A percentile compares a stretch with the other conserved stretches of the same genome.
Conservation (phyloP, 371 early-diverging fungal species). For the Haplosporangium sp. region DNA sequence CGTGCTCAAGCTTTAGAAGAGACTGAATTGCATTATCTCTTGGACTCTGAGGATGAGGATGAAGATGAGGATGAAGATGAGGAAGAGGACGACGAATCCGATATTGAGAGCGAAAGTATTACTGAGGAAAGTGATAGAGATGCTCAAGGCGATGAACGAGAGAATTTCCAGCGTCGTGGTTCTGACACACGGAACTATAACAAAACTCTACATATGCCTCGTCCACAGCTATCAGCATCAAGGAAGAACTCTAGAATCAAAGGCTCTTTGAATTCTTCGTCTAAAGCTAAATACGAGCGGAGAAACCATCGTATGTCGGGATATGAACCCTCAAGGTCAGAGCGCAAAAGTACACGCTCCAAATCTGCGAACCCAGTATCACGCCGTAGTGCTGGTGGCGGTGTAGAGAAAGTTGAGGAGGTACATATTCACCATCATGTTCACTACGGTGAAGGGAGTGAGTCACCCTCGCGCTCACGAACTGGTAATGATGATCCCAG, state of each 20-base stretch:
- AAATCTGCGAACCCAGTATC: constrained; percentile 10
- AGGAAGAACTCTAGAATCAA: constrained; percentile 2
- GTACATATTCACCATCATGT: constrained; percentile 49
- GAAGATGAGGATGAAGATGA: constrained; percentile 14
- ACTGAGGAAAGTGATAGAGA: neutral
- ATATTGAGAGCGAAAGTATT: constrained; percentile 8
- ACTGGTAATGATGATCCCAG: neutral
- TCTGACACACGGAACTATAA: neutral
- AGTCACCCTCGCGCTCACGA: neutral
- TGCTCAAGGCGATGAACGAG: no score
- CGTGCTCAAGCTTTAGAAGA: constrained; percentile 16
- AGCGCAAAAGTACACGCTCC: neutral
- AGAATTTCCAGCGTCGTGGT: neutral
- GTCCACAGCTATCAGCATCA: neutral
- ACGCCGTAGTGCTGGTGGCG: constrained; percentile 3
- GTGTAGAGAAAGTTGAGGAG: constrained; percentile 32
- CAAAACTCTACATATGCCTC: neutral
- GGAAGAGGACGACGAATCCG: constrained; percentile 6
- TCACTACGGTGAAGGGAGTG: constrained; percentile 28
- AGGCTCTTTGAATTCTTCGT: neutral
- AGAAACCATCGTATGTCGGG: neutral
- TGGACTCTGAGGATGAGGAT: constrained; percentile 26
- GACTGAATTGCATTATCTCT: constrained; percentile 18
- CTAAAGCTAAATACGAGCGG: constrained; percentile 3
- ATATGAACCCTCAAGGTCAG: constrained; percentile 6